Percentiles rank a stretch among this genome's conserved stretches.
Evolutionary conservation across 2,329 filamentous ascomycete species (phyloP).

Genomic region (Colletotrichum caudatum): DNA sequence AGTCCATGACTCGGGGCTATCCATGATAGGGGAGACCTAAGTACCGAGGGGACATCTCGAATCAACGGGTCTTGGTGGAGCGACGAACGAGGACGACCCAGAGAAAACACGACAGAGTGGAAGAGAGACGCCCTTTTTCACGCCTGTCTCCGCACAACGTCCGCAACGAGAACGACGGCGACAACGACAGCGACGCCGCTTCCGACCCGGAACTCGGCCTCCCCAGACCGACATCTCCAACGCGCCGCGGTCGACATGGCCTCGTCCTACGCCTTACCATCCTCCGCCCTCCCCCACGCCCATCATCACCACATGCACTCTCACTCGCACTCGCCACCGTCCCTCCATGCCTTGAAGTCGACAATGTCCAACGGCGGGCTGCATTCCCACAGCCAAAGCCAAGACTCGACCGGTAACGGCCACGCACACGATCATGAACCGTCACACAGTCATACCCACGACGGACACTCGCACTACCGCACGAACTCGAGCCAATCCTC

Average conservation of each 20-base stretch:
- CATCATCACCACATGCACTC: conserved; percentile 58
- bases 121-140: conserved; percentile 21
- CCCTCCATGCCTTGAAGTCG: conserved; percentile 55
- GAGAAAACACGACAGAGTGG: conserved; percentile 22
- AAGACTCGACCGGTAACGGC: conserved; percentile 42
- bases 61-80: conserved; percentile 37
- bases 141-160: conserved; percentile 16
- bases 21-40: conserved; percentile 21
- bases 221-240: conserved; percentile 31
- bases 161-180: conserved; percentile 10
- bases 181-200: conserved; percentile 26
- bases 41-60: conserved; percentile 11
- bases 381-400: conserved; percentile 48
- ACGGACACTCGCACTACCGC: conserved; percentile 46
- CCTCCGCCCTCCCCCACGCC: conserved; percentile 61
- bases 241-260: conserved; percentile 53
- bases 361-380: conserved; percentile 46
- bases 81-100: conserved; percentile 29
- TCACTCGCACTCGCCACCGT: conserved; percentile 54
- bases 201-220: conserved; percentile 16
- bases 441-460: conserved; percentile 44
- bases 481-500: conserved; percentile 33
- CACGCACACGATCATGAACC: conserved; percentile 50
- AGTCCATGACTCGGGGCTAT: conserved; percentile 25
- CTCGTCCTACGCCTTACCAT: conserved; percentile 66